A percentile compares a stretch with the other conserved stretches of the same genome.
Conservation (phyloP, 1,284 basidiomycete genomes). For the Ceratorhiza oryzae-sativae region DNA sequence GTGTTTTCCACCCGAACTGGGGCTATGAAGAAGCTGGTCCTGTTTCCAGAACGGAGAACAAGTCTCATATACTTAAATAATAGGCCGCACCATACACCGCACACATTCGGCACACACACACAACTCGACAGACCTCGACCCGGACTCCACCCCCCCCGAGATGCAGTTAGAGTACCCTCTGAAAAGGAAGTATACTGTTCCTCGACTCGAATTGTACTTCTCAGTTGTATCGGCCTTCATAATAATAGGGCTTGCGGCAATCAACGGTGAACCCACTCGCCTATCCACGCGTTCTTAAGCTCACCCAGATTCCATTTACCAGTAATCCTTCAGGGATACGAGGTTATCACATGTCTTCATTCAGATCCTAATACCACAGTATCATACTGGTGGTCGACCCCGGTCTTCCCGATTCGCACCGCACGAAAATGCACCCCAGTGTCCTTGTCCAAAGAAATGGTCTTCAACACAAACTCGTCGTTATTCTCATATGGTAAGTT, state of each 20-base stretch:
- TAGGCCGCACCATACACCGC: too few relatives aligned
- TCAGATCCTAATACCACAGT: conserved; percentile 2
- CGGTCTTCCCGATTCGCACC: not conserved
- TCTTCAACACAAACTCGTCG: conserved; percentile 5
- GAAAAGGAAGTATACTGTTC: not conserved
- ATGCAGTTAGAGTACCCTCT: conserved; percentile 16
- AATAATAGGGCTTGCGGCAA: not conserved
- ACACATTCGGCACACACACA: too few relatives aligned
- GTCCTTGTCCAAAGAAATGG: not conserved
- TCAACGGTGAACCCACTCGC: not conserved
- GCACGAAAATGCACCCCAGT: conserved; percentile 6
- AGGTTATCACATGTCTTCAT: not conserved
- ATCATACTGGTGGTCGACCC: conserved; percentile 4
- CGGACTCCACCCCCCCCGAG: not conserved
- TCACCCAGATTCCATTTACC: not conserved
- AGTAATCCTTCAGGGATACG: conserved; percentile 14
- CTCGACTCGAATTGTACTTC: conserved; percentile 1
- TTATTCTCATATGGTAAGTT: conserved; percentile 6
- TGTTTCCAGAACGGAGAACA: too few relatives aligned
- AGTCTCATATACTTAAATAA: too few relatives aligned
- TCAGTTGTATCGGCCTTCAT: not conserved
- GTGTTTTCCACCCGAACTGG: too few relatives aligned
- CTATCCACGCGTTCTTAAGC: too few relatives aligned
- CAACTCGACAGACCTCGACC: too few relatives aligned
- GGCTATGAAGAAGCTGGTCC: too few relatives aligned